Evolutionary conservation across 2,329 filamentous ascomycete genomes (phyloP).

Genomic region (Epichloe aotearoae): DNA sequence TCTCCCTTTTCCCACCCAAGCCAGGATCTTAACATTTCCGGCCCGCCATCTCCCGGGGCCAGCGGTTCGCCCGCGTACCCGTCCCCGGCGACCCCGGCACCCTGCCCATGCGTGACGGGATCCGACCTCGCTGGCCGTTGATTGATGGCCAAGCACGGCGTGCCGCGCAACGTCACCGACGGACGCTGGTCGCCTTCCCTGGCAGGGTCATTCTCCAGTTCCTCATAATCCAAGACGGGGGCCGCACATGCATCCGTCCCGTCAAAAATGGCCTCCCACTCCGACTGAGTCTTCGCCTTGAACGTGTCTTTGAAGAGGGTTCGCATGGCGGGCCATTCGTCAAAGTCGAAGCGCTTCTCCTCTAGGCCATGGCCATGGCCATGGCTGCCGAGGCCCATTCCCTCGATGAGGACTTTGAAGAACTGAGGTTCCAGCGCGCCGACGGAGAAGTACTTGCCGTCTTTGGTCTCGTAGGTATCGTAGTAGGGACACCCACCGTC

Average conservation of each 20-base stretch:
- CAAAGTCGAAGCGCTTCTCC: conserved; percentile 42
- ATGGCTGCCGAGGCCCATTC: conserved; percentile 44
- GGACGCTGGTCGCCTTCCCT: conserved; percentile 59
- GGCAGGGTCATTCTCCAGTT: conserved; percentile 43
- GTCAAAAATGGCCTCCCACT: conserved; percentile 83
- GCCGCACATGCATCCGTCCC: conserved; percentile 85
- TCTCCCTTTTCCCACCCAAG: conserved; percentile 57
- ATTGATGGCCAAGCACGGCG: conserved; percentile 53
- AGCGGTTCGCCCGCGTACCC: conserved; percentile 53
- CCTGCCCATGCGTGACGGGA: conserved; percentile 42
- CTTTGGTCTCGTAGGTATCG: conserved; percentile 73
- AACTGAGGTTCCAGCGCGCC: conserved; percentile 85
- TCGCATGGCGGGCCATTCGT: conserved; percentile 55
- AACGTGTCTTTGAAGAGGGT: conserved; percentile 50
- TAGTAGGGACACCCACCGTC: conserved; percentile 85
- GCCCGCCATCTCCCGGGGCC: conserved; percentile 56
- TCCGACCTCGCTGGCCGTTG: conserved; percentile 23
- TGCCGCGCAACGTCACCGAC: conserved; percentile 52
- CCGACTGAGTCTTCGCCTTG: conserved; percentile 50
- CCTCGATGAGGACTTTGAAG: conserved; percentile 53
- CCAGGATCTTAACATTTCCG: conserved; percentile 57
- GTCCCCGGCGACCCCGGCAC: conserved; percentile 47
- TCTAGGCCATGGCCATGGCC: conserved; percentile 35
- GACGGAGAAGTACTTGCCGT: conserved; percentile 72
- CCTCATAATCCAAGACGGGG: conserved; percentile 63